Base-by-base conservation (phyloP, 176 grass and related monocot genomes). In the Puya raimondii region DNA sequence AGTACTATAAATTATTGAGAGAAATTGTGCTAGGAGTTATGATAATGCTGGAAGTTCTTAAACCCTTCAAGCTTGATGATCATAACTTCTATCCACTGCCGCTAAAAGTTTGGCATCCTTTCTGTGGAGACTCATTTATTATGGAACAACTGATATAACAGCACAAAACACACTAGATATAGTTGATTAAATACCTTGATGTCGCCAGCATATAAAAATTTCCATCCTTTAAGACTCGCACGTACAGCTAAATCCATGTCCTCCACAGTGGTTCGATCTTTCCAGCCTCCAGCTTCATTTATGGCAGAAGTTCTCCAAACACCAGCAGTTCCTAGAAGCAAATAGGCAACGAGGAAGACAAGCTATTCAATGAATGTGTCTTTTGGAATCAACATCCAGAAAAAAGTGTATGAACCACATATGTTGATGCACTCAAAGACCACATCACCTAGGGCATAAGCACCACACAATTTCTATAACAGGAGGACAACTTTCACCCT, bases 161-260 rank as follows among this genome's bases (percentile, higher is more conserved):
- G 48, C 26, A 20, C 51, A 33, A 11, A 2, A 50, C 17, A n/a
- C 16, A 2, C 16, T 50, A 61, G 15, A 67, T 59, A n/a, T 16
- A 13, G 22, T 53, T 47, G 11, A 1, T 21, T 47, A 2, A 64
- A 51, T 82, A 99, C 94, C 89, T 93, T 88, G 65, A 99, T 64
- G 82, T 90, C 87, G 17, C 87, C 84, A 71, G 90, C 77, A 76
- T 84, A 99, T 68, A 99, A 71, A 80, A 99, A 90, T 76, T 99
- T 82, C 94, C 94, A 99, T 83, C 89, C 82, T 85, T 88, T 88
- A 21, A 99, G 77, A 66, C 79, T 74, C 51, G 84, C 89, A 75
- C 94, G 79, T 48, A 99, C 94, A 33, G 94, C 94, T 64, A 99
- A 90, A 77, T 99, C 94, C 94, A 99, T 99, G 75, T 99, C 94